Percentiles rank a stretch among this genome's conserved stretches.
Conservation (phyloP, 1,284 basidiomycete genomes). For the Mycosarcoma mackinlayi region DNA sequence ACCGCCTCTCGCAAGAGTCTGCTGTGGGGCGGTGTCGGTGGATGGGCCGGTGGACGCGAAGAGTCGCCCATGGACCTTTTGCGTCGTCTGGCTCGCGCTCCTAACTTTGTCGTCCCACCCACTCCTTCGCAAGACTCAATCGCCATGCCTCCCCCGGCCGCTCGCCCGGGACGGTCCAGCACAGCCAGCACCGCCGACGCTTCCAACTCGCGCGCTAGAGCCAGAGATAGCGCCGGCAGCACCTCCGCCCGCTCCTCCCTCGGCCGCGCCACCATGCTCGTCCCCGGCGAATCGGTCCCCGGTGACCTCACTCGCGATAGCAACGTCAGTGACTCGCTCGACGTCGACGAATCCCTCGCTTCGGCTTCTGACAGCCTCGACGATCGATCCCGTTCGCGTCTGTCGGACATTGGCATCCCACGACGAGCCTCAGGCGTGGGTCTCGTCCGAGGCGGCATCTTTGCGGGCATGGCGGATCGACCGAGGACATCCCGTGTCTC, state of each 20-base stretch:
- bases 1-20: slow-evolving; percentile 31
- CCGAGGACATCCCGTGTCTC: slow-evolving; percentile 25
- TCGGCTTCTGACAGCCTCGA: slow-evolving; percentile 4
- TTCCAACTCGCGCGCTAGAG: slow-evolving; percentile 15
- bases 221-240: slow-evolving; percentile 27
- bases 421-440: slow-evolving; percentile 34
- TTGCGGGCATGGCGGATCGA: slow-evolving; percentile 41
- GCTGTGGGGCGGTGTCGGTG: slow-evolving; percentile 47
- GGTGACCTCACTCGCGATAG: slow-evolving; percentile 50
- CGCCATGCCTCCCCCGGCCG: slow-evolving; percentile 38
- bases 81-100: slow-evolving; percentile 41
- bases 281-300: slow-evolving; percentile 44
- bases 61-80: slow-evolving; percentile 53
- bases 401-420: slow-evolving; percentile 40
- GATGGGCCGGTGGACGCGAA: slow-evolving; percentile 51
- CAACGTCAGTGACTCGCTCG: slow-evolving; percentile 33
- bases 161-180: slow-evolving; percentile 17
- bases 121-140: slow-evolving; percentile 44
- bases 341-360: slow-evolving; percentile 26
- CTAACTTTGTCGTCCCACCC: slow-evolving; percentile 37
- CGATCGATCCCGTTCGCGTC: slow-evolving; percentile 21
- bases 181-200: slow-evolving; percentile 17
- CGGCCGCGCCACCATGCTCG: slow-evolving; percentile 33
- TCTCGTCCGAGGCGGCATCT: slow-evolving; percentile 40
- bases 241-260: slow-evolving; percentile 21